Conservation (phyloP, 108 stramenopile species). For the Schizochytrium sp. region DNA sequence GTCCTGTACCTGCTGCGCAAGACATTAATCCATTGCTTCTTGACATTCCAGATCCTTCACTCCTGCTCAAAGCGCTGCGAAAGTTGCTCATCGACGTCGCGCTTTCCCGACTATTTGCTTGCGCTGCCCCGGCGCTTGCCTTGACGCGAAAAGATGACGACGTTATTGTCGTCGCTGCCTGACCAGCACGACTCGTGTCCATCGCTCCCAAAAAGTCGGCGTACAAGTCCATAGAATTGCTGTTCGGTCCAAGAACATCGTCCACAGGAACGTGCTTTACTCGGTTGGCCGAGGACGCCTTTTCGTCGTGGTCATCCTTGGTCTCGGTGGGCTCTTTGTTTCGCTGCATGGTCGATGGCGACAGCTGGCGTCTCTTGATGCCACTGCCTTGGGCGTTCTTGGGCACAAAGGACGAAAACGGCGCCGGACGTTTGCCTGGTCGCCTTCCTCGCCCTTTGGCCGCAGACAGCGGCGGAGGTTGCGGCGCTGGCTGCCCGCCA, state of each 20-base stretch:
- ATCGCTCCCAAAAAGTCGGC: neutral
- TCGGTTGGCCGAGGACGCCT: neutral
- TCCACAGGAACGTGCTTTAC: neutral
- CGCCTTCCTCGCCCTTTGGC: neutral
- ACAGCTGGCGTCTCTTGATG: neutral
- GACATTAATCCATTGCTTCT: no score
- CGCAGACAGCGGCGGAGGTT: neutral
- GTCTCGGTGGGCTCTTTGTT: neutral
- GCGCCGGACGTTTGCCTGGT: neutral
- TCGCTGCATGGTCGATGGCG: neutral
- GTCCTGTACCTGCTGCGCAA: no score
- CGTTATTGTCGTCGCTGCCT: neutral
- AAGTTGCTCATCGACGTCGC: neutral
- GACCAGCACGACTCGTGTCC: neutral
- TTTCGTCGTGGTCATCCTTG: neutral
- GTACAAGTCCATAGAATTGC: neutral
- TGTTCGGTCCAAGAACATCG: neutral
- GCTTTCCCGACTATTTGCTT: neutral
- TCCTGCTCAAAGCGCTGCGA: neutral
- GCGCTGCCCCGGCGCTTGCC: no score
- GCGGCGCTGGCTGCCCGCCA: neutral
- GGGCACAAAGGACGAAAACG: neutral
- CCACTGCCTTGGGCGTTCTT: neutral
- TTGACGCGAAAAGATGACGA: neutral
- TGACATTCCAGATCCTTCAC: neutral